Percentiles rank a stretch among this genome's conserved stretches.
phyloP scores from a whole-genome alignment of 495 filamentous ascomycete species.

The Penicillium turbatum region DNA sequence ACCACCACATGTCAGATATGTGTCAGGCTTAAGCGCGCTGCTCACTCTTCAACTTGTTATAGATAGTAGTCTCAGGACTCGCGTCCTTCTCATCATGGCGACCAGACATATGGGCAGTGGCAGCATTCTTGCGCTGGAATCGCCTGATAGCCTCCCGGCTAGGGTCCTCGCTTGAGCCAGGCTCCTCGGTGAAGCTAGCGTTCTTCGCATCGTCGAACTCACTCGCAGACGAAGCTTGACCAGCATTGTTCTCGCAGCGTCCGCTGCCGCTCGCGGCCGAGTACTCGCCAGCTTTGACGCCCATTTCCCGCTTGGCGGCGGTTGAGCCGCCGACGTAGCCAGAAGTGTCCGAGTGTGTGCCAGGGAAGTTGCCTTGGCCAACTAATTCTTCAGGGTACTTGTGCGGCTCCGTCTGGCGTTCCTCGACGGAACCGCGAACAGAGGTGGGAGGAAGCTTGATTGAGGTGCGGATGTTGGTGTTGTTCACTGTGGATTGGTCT shows the following conservation, averaged over 20 bases:
- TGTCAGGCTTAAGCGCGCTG: conserved; percentile 32
- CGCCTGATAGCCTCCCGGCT: conserved; percentile 50
- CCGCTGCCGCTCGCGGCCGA: conserved; percentile 27
- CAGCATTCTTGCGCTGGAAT: conserved; percentile 39
- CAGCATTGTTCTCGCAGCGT: conserved; percentile 27
- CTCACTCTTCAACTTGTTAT: conserved; percentile 41
- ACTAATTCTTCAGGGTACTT: conserved; percentile 48
- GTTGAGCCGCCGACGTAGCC: conserved; percentile 45
- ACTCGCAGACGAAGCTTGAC: conserved; percentile 36
- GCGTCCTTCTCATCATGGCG: conserved; percentile 40
- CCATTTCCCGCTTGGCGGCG: conserved; percentile 35
- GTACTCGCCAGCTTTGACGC: conserved; percentile 25
- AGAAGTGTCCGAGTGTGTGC: conserved; percentile 37
- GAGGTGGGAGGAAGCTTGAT: conserved; percentile 47
- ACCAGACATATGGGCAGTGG: conserved; percentile 37
- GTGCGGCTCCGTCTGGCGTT: conserved; percentile 39
- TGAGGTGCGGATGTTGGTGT: conserved; percentile 51
- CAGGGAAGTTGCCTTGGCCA: conserved; percentile 48
- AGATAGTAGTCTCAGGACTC: conserved; percentile 34
- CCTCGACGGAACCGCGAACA: conserved; percentile 45
- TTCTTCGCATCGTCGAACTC: conserved; percentile 50
- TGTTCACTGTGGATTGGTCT: conserved; percentile 50
- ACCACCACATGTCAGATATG: background rate
- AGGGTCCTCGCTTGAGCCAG: conserved; percentile 59
- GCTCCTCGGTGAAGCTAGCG: conserved; percentile 55